These are phyloP conservation scores for Metschnikowia hibisci DNA, from an alignment of 805 yeast genomes.

Conservation along the genomic window DNA sequence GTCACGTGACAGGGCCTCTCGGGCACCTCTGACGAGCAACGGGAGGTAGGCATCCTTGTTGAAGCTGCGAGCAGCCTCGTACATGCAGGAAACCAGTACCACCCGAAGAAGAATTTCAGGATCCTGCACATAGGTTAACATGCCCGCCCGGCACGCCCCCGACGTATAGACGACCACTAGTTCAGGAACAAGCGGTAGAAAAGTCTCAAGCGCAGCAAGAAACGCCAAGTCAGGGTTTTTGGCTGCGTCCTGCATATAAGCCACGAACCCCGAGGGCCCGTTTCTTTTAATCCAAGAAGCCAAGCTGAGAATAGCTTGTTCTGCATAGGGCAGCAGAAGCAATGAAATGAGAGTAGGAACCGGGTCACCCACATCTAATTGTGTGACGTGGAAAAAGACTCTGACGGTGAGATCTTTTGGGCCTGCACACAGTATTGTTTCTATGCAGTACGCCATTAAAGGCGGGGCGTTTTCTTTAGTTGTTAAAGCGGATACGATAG, in stretches of 20 bases:
- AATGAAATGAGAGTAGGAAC: constrained; percentile 5
- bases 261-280: background rate
- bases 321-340: background rate
- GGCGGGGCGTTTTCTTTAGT: background rate
- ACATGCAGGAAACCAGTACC: constrained; percentile 15
- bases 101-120: constrained; percentile 12
- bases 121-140: constrained; percentile 5
- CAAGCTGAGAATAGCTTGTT: background rate
- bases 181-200: constrained; percentile 13
- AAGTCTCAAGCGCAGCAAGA: constrained; percentile 11
- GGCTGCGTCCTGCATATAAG: background rate
- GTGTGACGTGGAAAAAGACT: constrained; percentile 6
- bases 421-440: background rate
- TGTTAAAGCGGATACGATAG: background rate
- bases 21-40: constrained; percentile 13
- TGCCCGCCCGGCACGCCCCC: constrained; percentile 8
- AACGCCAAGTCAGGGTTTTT: background rate
- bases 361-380: background rate
- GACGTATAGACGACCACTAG: constrained; percentile 14
- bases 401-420: constrained; percentile 1
- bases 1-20: background rate
- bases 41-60: constrained; percentile 12
- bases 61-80: constrained; percentile 16
- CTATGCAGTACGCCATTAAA: background rate
- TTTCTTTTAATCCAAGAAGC: background rate